A percentile compares a stretch with the other conserved stretches of the same genome.
Conservation (phyloP, 2,329 filamentous ascomycete species). For the Calonectria multiphialidica region DNA sequence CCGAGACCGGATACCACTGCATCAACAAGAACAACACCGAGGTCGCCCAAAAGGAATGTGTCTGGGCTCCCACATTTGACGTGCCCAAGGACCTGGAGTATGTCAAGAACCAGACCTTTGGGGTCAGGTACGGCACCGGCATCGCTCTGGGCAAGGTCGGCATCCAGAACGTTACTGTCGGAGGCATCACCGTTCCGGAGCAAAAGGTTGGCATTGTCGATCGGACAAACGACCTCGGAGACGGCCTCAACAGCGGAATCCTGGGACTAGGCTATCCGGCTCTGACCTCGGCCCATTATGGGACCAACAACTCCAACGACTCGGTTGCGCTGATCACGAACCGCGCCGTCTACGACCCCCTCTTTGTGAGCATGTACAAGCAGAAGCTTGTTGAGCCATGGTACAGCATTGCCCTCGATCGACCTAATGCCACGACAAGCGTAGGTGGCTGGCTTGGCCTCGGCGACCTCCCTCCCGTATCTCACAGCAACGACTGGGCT, state of each 20-base stretch:
- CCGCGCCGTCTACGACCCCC: slow-evolving; percentile 26
- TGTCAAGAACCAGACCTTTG: slow-evolving; percentile 44
- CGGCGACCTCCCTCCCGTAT: slow-evolving; percentile 33
- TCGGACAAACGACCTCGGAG: slow-evolving; percentile 30
- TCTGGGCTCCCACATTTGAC: slow-evolving; percentile 25
- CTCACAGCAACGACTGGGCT: slow-evolving; percentile 26
- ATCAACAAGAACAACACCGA: slow-evolving; percentile 17
- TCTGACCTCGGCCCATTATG: slow-evolving; percentile 35
- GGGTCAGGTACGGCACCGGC: slow-evolving; percentile 34
- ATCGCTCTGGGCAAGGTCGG: slow-evolving; percentile 34
- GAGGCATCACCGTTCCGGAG: slow-evolving; percentile 31
- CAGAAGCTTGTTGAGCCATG: slow-evolving; percentile 28
- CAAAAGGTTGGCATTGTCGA: slow-evolving; percentile 39
- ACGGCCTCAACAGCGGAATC: slow-evolving; percentile 37
- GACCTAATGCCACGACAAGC: slow-evolving; percentile 21
- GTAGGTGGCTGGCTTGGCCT: slow-evolving; percentile 36
- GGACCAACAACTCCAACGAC: slow-evolving; percentile 16
- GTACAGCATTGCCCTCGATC: slow-evolving; percentile 38
- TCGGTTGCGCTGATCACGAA: slow-evolving; percentile 17
- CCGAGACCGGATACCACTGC: slow-evolving; percentile 27
- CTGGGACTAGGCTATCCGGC: slow-evolving; percentile 37
- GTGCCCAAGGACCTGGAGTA: slow-evolving; percentile 15
- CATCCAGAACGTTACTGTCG: slow-evolving; percentile 30
- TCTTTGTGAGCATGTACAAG: slow-evolving; percentile 34
- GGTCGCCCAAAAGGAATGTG: slow-evolving; percentile 22